Evolutionary conservation across 257 asterid genomes (phyloP), one percentile per base, ranked within the genome.

Genomic region (Ehretia macrophylla): DNA sequence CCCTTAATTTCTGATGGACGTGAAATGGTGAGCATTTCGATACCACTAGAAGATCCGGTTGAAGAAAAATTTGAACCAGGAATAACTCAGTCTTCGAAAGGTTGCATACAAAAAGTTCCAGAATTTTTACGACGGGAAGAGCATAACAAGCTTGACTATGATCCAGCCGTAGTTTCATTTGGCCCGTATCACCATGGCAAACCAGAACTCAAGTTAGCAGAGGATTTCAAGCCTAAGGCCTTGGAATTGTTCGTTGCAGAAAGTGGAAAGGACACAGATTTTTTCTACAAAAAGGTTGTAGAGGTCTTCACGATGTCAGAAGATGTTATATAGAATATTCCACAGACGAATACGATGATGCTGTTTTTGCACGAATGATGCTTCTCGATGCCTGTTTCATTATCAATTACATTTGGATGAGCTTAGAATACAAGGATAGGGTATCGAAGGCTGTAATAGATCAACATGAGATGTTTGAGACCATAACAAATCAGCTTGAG

Each of bases 131-230:
- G 47, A n/a, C 47, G 14, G 46, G 17, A 53, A 20, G 22, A 27
- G 27, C 6, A 62, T n/a, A 22, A 52, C 53, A 12, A 17, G 17
- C 51, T 21, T 8, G 56, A 55, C 12, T 70, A 64, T 23, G 71
- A 64, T 19, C 71, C 75, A 10, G 10, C 38, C 8, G 60, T 52
- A 12, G 71, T 70, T 32, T 70, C 71, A 1, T 50, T 70, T 0
- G 76, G 76, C 17, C 76, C 76, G 2, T 70, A 70, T 50, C 71
- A 70, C 67, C 71, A 70, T 20, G 71, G 71, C 32, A 59, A 59
- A 14, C 10, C 39, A 8, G 50, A 59, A 10, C 63, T 70, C 16
- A 32, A 51, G 17, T 8, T 14, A 14, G 71, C 48, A 0, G 58
- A 70, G 58, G 55, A 65, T 20, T 54, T 59, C 53, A 70, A 70